Evolutionary conservation across 805 yeast species (phyloP), one percentile per base, ranked within the genome.

Genomic region (Metschnikowia matae): DNA sequence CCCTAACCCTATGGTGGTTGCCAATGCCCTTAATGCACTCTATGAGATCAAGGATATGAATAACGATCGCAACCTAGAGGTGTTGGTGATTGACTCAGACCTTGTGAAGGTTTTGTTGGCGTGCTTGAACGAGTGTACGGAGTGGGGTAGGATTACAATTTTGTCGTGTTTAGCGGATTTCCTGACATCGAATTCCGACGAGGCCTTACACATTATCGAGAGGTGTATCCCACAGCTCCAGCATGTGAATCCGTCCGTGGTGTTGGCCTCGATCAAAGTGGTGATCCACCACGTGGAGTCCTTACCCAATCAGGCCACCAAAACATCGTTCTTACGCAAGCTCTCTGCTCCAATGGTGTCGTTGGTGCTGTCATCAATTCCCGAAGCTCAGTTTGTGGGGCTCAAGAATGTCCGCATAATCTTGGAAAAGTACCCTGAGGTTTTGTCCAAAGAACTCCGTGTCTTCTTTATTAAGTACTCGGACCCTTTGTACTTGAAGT

Each of bases 91-190:
- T 14, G 70, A 74, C 54, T 60, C 63, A 40, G 75, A 63, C 48
- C 71, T 66, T 61, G 74, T 83, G 46, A 74, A 79, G 50, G 87
- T 84, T 65, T 78, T 94, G 53, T 73, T 94, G 53, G 74, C 83
- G 58, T 96, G 97, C 13, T 75, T 94, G 56, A 92, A 92, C 67
- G 99, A 94, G 70, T 92, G 98, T 70, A 91, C 98, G 0, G 99
- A 94, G 71, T 94, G 99, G 99, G 99, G 99, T 10, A 80, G 99
- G 62, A 87, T 94, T 56, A 82, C 97, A 1, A 87, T 94, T 40
- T 75, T 94, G 52, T 81, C 87, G 1, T 90, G 96, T 1, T 70
- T 94, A 55, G 78, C 89, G 6, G 91, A 85, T 42, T 92, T 85
- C 65, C 63, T 73, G 4, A 75, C 95, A 0, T 60, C 64, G 1